Percentiles rank a stretch among this genome's conserved stretches.
Evolutionary conservation across 2,329 filamentous ascomycete genomes (phyloP).

Genomic region (Verticillium zaregamsianum): DNA sequence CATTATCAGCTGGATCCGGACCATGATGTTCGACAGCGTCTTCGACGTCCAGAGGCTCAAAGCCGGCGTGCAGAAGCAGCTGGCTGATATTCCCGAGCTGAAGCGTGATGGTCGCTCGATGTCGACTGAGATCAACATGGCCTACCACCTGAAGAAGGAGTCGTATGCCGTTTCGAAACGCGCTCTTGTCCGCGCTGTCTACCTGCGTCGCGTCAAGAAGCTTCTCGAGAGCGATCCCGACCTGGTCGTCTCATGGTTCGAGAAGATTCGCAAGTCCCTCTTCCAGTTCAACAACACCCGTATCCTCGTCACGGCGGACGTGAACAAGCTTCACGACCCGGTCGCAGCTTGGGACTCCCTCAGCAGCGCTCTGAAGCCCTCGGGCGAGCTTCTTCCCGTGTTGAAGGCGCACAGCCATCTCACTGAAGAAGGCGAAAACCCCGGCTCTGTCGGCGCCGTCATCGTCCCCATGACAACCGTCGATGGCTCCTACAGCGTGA

Average conservation of each 20-base stretch:
- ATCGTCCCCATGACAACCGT: conserved; percentile 88
- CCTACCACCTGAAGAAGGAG: conserved; percentile 74
- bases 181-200: conserved; percentile 80
- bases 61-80: conserved; percentile 69
- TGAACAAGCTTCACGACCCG: conserved; percentile 68
- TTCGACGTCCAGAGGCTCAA: conserved; percentile 70
- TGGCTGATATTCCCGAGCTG: conserved; percentile 86
- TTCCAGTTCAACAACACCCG: conserved; percentile 85
- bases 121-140: conserved; percentile 63
- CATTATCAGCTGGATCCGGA: conserved; percentile 78
- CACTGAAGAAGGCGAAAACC: conserved; percentile 67
- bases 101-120: conserved; percentile 80
- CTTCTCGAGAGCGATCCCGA: conserved; percentile 74
- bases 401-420: conserved; percentile 67
- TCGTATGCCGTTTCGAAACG: conserved; percentile 74
- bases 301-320: conserved; percentile 75
- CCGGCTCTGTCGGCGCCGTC: conserved; percentile 69
- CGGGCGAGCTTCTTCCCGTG: conserved; percentile 59
- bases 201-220: conserved; percentile 80
- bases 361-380: conserved; percentile 39
- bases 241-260: conserved; percentile 71
- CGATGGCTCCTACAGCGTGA: conserved; percentile 84
- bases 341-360: conserved; percentile 75
- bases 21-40: conserved; percentile 82
- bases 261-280: conserved; percentile 69